Evolutionary conservation across 805 yeast genomes (phyloP), one percentile per base, ranked within the genome.

Genomic region (Metschnikowia borealis): DNA sequence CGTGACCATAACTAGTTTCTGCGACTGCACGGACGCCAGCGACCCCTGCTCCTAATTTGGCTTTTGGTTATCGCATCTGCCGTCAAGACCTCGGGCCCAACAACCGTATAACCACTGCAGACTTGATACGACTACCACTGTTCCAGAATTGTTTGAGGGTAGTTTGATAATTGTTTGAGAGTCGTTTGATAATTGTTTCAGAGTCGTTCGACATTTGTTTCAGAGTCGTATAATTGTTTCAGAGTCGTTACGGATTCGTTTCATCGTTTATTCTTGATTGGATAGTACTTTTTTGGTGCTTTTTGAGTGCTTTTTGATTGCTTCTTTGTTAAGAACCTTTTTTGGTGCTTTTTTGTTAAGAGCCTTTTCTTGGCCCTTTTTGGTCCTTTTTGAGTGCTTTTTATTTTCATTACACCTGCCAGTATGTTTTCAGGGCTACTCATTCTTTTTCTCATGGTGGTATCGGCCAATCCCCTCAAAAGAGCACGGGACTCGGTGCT

Each of bases 401-500:
- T 23, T 26, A 26, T 26, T 8, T 23, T 26, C 4, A 23, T 23
- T 23, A 4, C 29, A 26, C 13, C 5, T 26, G 2, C 11, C 8
- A 26, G 5, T 26, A 26, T 26, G 29, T 26, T 26, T 26, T 4
- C 29, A 26, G 29, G 29, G 11, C 3, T 26, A 8, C 29, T 26
- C 29, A 26, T 34, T 17, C 13, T 35, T 15, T 13, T 36, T 11
- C 37, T 44, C 39, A 7, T 36, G 38, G 38, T 38, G n/a, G 38
- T 53, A 23, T 10, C 17, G 2, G 59, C 54, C 26, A 53, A 52
- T 46, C 62, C 62, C 5, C 36, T 58, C 35, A 55, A 54, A 40
- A 44, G 46, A 23, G 54, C 55, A 33, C 23, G 48, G 35, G 47
- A 37, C 36, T 42, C 18, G 43, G 44, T 48, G 29, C 31, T 46